These are phyloP conservation scores for Rasamsonia emersonii DNA, from an alignment of 2,329 filamentous ascomycete genomes.

Conservation along the genomic window DNA sequence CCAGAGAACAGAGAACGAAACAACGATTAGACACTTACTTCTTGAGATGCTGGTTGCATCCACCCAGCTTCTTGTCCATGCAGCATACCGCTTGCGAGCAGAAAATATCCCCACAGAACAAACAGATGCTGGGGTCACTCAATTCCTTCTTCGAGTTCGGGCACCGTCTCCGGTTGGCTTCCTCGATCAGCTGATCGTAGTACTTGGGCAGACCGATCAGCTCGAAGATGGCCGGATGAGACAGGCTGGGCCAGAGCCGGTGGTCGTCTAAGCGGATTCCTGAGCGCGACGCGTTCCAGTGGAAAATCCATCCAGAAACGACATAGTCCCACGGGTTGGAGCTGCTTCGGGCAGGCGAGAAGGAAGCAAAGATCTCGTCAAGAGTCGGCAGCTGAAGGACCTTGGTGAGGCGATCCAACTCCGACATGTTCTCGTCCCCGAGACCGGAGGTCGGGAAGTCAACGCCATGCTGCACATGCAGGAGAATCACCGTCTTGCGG, in stretches of 20 bases:
- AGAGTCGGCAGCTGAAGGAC: constrained; percentile 68
- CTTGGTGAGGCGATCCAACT: constrained; percentile 73
- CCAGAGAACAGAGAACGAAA: background rate
- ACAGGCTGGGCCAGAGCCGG: constrained; percentile 41
- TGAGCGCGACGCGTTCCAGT: constrained; percentile 29
- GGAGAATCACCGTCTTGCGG: constrained; percentile 71
- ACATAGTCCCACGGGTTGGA: constrained; percentile 40
- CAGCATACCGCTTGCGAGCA: constrained; percentile 94
- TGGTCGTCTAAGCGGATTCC: constrained; percentile 24
- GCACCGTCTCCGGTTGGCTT: constrained; percentile 74
- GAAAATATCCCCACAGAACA: constrained; percentile 95
- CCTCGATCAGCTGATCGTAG: constrained; percentile 86
- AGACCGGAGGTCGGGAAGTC: constrained; percentile 69
- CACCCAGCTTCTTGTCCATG: constrained; percentile 61
- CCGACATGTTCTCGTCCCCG: constrained; percentile 57
- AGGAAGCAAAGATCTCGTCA: constrained; percentile 63
- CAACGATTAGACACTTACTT: constrained; percentile 49
- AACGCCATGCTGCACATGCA: constrained; percentile 81
- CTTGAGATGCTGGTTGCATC: constrained; percentile 81
- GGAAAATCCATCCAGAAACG: constrained; percentile 62
- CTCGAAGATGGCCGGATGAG: constrained; percentile 89
- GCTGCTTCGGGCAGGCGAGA: constrained; percentile 34
- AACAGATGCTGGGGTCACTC: constrained; percentile 80
- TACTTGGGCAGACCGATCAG: constrained; percentile 85
- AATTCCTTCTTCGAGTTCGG: constrained; percentile 87